Base-by-base conservation (phyloP, 345 rosid species). In the Leavenworthia alabamica region DNA sequence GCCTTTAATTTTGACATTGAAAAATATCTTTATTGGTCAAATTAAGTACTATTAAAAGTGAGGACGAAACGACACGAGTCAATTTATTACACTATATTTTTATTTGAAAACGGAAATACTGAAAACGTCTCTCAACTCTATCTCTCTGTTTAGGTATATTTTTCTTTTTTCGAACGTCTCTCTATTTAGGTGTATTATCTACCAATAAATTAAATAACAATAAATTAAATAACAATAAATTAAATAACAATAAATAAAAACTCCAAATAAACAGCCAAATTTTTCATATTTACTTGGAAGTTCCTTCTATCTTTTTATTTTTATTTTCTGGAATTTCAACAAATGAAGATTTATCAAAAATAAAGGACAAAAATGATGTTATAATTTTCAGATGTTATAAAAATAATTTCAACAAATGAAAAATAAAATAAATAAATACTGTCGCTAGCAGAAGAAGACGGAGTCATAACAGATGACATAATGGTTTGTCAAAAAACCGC, bases 401-500 rank as follows among this genome's bases (percentile, higher is more conserved):
- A 9, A 35, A 12, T 12, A 35, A 35, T 51, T 49, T 32, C 7
- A 36, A 24, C 1, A 24, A n/a, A 42, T 12, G 53, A 32, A 42
- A 49, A 49, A 35, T 10, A 51, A 42, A 39, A 27, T 2, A 49
- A 37, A 20, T 20, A 59, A 50, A 31, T 31, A 58, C 12, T 23
- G 19, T 60, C 3, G 29, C 47, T 29, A 35, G 39, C 36, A 43
- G 26, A 33, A 17, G 62, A 45, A 69, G 62, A 68, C 60, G 35
- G 16, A 52, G 73, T 69, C 73, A 17, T 70, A 43, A 33, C 37
- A 57, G n/a, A 31, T 68, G 67, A 52, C 61, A 68, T 62, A 53
- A 61, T 69, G 41, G 49, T 8, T 28, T 50, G 74, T 62, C 50
- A 62, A 69, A 59, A 70, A 70, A 62, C 74, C 68, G 68, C 62